A percentile compares a stretch with the other conserved stretches of the same genome.
Conservation (phyloP, 1,284 basidiomycete species). For the Leccinum subspadiceum region DNA sequence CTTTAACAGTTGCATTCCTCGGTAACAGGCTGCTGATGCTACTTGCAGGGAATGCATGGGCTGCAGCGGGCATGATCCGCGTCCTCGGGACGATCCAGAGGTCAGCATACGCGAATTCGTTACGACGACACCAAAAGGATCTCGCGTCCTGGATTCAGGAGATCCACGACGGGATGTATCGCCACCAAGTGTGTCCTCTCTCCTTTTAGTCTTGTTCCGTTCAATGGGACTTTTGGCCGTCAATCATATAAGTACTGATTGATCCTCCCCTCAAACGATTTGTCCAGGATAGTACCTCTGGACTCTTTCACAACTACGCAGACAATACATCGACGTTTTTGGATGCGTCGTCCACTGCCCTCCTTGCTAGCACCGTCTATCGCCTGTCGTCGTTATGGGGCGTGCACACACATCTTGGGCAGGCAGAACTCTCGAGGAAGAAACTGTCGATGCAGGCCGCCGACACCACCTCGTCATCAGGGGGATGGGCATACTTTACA, state of each 20-base stretch:
- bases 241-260: neutral
- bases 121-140: no score
- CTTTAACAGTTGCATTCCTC: no score
- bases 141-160: conserved; percentile 68
- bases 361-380: conserved; percentile 79
- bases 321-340: conserved; percentile 61
- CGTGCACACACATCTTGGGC: conserved; percentile 48
- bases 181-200: conserved; percentile 40
- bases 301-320: conserved; percentile 77
- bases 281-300: conserved; percentile 25
- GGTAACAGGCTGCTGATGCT: no score
- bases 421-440: conserved; percentile 56
- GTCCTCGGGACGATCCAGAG: no score
- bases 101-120: no score
- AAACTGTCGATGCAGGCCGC: conserved; percentile 41
- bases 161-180: conserved; percentile 72
- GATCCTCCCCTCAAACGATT: neutral
- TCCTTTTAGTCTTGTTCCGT: neutral
- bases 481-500: conserved; percentile 39
- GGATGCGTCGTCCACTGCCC: conserved; percentile 73
- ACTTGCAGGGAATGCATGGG: no score
- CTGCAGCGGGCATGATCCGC: no score
- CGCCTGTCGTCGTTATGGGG: conserved; percentile 56
- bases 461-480: neutral
- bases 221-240: neutral